Percentiles rank a stretch among this genome's conserved stretches.
These are phyloP conservation scores for Trichoderma aggressivum DNA, from an alignment of 2,329 filamentous ascomycete species.

Conservation along the genomic window DNA sequence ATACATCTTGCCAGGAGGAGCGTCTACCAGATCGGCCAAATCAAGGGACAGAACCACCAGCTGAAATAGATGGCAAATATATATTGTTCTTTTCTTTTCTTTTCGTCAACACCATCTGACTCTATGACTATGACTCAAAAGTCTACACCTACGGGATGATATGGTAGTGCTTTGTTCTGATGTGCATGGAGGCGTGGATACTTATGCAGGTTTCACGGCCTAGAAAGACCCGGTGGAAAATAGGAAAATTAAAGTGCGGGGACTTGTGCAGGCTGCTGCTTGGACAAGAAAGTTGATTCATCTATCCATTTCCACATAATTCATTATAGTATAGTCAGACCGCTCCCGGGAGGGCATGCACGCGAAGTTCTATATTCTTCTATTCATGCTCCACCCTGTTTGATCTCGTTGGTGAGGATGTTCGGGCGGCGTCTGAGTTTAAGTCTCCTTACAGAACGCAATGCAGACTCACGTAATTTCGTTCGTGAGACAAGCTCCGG, in stretches of 20 bases:
- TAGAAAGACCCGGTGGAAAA: neutral
- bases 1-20: neutral
- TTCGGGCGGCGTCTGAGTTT: neutral
- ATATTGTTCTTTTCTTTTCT: too few species aligned
- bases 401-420: neutral
- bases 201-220: neutral
- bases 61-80: neutral
- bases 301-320: neutral
- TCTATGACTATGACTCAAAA: neutral
- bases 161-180: neutral
- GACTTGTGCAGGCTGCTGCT: neutral
- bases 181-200: neutral
- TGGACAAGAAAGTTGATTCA: neutral
- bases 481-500: neutral
- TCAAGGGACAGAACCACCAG: neutral
- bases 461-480: neutral
- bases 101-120: too few species aligned
- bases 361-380: neutral
- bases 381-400: neutral
- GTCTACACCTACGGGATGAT: neutral
- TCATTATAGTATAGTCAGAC: neutral
- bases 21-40: neutral
- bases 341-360: neutral
- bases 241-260: neutral
- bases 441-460: rapidly evolving